Base-by-base conservation (phyloP, 2,329 filamentous ascomycete species). In the Hirsutella minnesotensis region DNA sequence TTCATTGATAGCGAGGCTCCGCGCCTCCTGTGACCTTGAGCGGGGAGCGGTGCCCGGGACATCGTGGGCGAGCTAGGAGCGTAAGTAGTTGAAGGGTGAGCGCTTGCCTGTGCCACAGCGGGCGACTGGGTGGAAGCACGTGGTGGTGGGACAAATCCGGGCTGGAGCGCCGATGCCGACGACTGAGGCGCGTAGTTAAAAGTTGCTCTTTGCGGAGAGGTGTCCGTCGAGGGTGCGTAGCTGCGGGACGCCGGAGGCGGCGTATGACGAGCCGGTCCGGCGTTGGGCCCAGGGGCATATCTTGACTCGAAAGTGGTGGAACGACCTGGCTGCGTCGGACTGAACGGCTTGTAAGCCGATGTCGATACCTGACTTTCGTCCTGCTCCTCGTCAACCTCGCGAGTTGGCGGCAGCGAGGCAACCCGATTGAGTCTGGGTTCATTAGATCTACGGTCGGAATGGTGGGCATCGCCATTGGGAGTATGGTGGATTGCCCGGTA, bases 51-150 rank as follows among this genome's bases (percentile, higher is more conserved):
- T 30, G 53, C 46, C 38, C 57, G 59, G 5, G 51, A 35, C 20
- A 49, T 42, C 4, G 44, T 48, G 4, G 66, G 65, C 3, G 66
- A 61, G 20, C 63, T 60, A n/a, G 65, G 59, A 4, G 64, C 65
- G 41, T 74, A 68, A 1, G 69, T 69, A 1, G 73, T 74, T 5
- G 75, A 73, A 21, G 77, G 73, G 4, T 57, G 52, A 3, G 60
- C 59, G 24, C 60, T 60, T 8, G 65, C 65, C 41, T 68, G 65
- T 5, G 66, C 58, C 1, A 70, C 63, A 9, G 68, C 69, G 4
- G 79, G 78, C 2, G 79, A 81, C 51, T 80, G 77, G 0, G 79
- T 82, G 45, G 78, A 74, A 4, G 77, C 73, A 43, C 78, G 67
- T 41, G 69, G 66, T 4, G 79, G 78, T 13, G 75, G 75, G 4